Conservation (phyloP, 2,329 filamentous ascomycete species). For the Aspergillus pseudoglaucus region DNA sequence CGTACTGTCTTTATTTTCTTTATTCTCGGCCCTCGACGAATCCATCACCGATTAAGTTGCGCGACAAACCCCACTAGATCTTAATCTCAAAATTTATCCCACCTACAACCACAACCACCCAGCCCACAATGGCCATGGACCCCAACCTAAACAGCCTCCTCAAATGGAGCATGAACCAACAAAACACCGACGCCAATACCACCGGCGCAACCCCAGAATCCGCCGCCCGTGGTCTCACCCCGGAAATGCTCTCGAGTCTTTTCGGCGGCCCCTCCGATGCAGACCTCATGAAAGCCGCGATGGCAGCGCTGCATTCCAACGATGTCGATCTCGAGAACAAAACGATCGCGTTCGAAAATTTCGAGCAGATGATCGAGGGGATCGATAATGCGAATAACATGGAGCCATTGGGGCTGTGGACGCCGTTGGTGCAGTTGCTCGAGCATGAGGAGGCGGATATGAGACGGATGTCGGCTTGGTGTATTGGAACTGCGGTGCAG, state of each 20-base stretch:
- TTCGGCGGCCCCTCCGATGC: slow-evolving; percentile 84
- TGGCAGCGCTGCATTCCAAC: slow-evolving; percentile 65
- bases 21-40: too few species aligned
- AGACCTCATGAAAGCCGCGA: slow-evolving; percentile 80
- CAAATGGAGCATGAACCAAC: slow-evolving; percentile 69
- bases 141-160: slow-evolving; percentile 68
- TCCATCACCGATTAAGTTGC: not conserved
- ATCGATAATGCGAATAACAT: slow-evolving; percentile 98
- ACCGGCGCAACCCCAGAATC: slow-evolving; percentile 4
- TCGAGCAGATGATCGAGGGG: slow-evolving; percentile 84
- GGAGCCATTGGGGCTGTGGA: slow-evolving; percentile 71
- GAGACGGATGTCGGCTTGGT: slow-evolving; percentile 86
- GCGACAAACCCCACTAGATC: too few species aligned
- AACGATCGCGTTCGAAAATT: slow-evolving; percentile 84
- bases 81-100: too few species aligned
- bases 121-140: slow-evolving; percentile 39
- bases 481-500: slow-evolving; percentile 87
- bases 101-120: not conserved
- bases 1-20: not conserved
- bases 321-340: slow-evolving; percentile 67
- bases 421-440: slow-evolving; percentile 67
- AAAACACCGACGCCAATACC: slow-evolving; percentile 32
- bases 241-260: slow-evolving; percentile 65
- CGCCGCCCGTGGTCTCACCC: slow-evolving; percentile 48
- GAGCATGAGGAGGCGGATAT: slow-evolving; percentile 63